phyloP scores from a whole-genome alignment of 2,329 filamentous ascomycete species.

The Colletotrichum orbiculare region DNA sequence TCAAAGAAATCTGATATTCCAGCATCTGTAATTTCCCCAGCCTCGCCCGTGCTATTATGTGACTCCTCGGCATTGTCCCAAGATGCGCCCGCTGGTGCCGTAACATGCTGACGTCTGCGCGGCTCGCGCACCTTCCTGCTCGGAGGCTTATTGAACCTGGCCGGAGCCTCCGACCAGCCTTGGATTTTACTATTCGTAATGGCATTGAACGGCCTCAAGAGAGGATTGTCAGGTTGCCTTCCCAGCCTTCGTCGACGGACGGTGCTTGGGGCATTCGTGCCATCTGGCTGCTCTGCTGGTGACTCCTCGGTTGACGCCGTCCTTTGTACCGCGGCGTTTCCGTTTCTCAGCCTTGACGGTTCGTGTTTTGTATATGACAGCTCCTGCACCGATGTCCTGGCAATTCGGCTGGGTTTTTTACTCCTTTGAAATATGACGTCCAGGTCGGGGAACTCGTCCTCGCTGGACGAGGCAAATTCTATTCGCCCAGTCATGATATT shows the following conservation, averaged over 20 bases:
- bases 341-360: background rate
- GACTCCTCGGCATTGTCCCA: slow-evolving; percentile 6
- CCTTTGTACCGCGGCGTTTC: background rate
- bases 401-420: slow-evolving; percentile 8
- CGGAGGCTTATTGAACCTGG: background rate
- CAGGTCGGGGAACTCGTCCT: slow-evolving; percentile 57
- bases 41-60: slow-evolving; percentile 13
- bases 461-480: slow-evolving; percentile 46
- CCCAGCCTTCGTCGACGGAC: slow-evolving; percentile 33
- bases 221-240: slow-evolving; percentile 16
- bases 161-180: background rate
- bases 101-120: background rate
- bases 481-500: slow-evolving; percentile 35
- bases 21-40: slow-evolving; percentile 31
- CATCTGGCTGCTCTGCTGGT: background rate
- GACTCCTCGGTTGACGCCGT: background rate
- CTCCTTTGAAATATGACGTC: slow-evolving; percentile 43
- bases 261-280: background rate
- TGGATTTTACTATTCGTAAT: slow-evolving; percentile 5
- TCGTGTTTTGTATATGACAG: background rate
- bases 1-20: slow-evolving; percentile 30
- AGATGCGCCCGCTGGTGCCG: background rate
- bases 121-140: background rate
- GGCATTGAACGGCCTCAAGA: slow-evolving; percentile 7
- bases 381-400: slow-evolving; percentile 28